Evolutionary conservation across 139 green algal species (phyloP).

Genomic region (Coelastrella sp.): DNA sequence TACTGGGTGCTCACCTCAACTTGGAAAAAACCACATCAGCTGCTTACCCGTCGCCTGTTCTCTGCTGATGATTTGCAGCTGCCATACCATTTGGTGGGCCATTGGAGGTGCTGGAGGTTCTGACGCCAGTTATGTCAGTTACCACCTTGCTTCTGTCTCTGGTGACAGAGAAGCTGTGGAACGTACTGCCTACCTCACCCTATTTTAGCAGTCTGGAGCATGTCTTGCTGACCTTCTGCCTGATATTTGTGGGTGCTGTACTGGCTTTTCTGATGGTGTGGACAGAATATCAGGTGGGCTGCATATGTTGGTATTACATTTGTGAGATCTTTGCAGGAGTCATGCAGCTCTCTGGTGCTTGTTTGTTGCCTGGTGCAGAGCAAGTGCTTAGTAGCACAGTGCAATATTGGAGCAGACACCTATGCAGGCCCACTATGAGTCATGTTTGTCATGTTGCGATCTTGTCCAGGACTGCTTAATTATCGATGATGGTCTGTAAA

Average conservation of each 20-base stretch:
- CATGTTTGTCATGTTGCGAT: not conserved
- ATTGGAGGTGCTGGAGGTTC: conserved; percentile 71
- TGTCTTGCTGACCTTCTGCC: conserved; percentile 50
- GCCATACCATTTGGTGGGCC: conserved; percentile 61
- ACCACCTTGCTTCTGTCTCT: conserved; percentile 77
- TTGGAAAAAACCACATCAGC: too few relatives aligned
- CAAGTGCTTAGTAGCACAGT: too few relatives aligned
- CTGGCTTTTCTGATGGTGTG: conserved; percentile 92
- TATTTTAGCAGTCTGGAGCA: conserved; percentile 77
- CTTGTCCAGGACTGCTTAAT: not conserved
- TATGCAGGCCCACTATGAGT: too few relatives aligned
- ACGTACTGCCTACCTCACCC: conserved; percentile 67
- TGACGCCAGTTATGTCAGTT: conserved; percentile 80
- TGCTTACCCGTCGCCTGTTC: not conserved
- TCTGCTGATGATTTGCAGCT: not conserved
- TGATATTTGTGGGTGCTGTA: conserved; percentile 72
- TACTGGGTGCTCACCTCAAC: too few relatives aligned
- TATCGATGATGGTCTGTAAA: not conserved
- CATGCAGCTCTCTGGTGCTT: too few relatives aligned
- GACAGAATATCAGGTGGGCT: conserved; percentile 75
- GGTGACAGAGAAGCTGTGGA: conserved; percentile 78
- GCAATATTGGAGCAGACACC: too few relatives aligned
- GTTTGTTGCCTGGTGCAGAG: too few relatives aligned
- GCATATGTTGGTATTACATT: too few relatives aligned
- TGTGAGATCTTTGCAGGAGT: too few relatives aligned